Conservation (phyloP, 2,329 filamentous ascomycete species). For the Beauveria pseudobassiana region DNA sequence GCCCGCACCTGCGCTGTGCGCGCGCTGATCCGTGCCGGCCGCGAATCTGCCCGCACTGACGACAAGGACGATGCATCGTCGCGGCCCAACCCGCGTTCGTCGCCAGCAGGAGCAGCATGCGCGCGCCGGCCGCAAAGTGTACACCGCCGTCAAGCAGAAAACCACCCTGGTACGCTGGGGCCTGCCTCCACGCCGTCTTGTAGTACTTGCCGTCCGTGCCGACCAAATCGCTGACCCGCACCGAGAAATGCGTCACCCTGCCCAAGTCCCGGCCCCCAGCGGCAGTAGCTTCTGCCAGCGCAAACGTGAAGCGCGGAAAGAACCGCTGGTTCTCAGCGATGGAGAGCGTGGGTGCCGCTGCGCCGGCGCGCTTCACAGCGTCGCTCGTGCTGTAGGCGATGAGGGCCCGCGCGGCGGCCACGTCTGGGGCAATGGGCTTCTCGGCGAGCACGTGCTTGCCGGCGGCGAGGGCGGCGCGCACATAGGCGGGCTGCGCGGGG, state of each 20-base stretch:
- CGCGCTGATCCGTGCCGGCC: slow-evolving; percentile 40
- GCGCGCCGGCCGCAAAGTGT: slow-evolving; percentile 58
- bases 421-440: slow-evolving; percentile 59
- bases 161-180: slow-evolving; percentile 64
- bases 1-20: slow-evolving; percentile 46
- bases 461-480: slow-evolving; percentile 51
- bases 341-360: slow-evolving; percentile 39
- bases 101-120: slow-evolving; percentile 50
- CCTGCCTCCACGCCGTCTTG: slow-evolving; percentile 56
- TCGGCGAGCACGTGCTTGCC: slow-evolving; percentile 65
- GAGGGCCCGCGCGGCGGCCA: slow-evolving; percentile 35
- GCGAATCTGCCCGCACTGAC: slow-evolving; percentile 23
- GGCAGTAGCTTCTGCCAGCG: slow-evolving; percentile 22
- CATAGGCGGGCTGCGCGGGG: slow-evolving; percentile 47
- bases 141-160: slow-evolving; percentile 72
- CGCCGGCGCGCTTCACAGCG: slow-evolving; percentile 13
- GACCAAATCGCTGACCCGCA: slow-evolving; percentile 30
- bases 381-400: slow-evolving; percentile 26
- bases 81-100: slow-evolving; percentile 15
- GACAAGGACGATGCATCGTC: slow-evolving; percentile 15
- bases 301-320: slow-evolving; percentile 46
- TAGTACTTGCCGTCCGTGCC: slow-evolving; percentile 36
- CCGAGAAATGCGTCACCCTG: slow-evolving; percentile 38
- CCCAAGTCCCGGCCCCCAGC: slow-evolving; percentile 17
- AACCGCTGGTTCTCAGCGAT: slow-evolving; percentile 72